These are phyloP conservation scores for Verticillium longisporum DNA, from an alignment of 2,329 filamentous ascomycete genomes.

Conservation along the genomic window DNA sequence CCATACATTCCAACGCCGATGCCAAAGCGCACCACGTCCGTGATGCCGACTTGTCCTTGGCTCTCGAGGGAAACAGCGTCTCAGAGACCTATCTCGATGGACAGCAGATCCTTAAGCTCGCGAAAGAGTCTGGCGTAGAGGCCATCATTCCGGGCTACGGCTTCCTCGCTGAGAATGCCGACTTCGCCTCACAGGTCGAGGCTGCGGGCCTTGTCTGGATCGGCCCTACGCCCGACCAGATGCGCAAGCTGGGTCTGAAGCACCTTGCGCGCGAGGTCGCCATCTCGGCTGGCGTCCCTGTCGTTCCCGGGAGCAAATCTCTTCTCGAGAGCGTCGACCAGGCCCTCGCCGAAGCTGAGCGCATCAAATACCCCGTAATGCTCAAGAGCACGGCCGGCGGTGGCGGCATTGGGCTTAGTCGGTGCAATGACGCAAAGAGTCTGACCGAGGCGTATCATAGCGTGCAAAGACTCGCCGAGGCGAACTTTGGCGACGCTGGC, in stretches of 20 bases:
- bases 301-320: slow-evolving; percentile 24
- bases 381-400: slow-evolving; percentile 41
- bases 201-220: slow-evolving; percentile 51
- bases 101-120: slow-evolving; percentile 50
- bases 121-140: slow-evolving; percentile 38
- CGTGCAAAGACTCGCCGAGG: slow-evolving; percentile 29
- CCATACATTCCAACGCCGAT: slow-evolving; percentile 60
- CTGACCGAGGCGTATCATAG: slow-evolving; percentile 25
- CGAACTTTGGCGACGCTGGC: slow-evolving; percentile 32
- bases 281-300: slow-evolving; percentile 19
- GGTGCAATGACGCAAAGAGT: slow-evolving; percentile 22
- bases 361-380: slow-evolving; percentile 33
- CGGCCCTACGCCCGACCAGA: slow-evolving; percentile 45
- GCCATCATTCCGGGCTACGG: slow-evolving; percentile 63
- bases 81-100: slow-evolving; percentile 58
- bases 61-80: slow-evolving; percentile 43
- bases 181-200: slow-evolving; percentile 48
- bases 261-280: slow-evolving; percentile 28
- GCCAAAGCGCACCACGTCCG: slow-evolving; percentile 61
- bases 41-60: slow-evolving; percentile 59
- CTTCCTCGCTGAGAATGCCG: slow-evolving; percentile 57
- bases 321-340: slow-evolving; percentile 20
- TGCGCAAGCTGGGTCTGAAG: slow-evolving; percentile 29
- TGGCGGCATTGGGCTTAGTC: slow-evolving; percentile 35
- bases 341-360: slow-evolving; percentile 17